Conservation (phyloP, 208 protist genomes). For the Trypanosoma melophagium region DNA sequence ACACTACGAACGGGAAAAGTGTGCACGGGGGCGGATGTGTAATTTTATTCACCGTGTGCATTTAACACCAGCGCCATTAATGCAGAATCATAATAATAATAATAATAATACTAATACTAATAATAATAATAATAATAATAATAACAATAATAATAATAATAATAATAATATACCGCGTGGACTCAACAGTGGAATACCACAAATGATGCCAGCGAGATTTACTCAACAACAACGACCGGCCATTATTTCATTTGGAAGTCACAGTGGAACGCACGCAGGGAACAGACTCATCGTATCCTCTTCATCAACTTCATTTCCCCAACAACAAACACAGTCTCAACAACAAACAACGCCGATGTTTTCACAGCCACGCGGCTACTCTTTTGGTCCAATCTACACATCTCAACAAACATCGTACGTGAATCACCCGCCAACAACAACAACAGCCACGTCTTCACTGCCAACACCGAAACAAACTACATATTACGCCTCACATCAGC, state of each 20-base stretch:
- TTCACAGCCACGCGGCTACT: constrained; percentile 6
- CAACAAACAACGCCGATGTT: constrained; percentile 2
- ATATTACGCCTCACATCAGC: constrained; percentile 16
- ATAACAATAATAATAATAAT: not conserved
- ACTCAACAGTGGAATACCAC: too few species aligned
- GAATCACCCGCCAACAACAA: not conserved
- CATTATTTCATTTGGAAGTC: not conserved
- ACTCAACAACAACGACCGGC: too few species aligned
- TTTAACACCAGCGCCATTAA: too few species aligned
- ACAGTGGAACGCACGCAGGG: not conserved
- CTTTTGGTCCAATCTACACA: constrained; percentile 25
- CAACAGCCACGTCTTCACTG: constrained; percentile 1
- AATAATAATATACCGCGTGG: too few species aligned
- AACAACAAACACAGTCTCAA: constrained; percentile 16
- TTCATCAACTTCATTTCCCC: not conserved
- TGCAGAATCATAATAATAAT: not conserved
- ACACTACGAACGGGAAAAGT: constrained; percentile 69
- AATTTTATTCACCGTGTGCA: constrained; percentile 67
- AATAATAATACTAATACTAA: not conserved
- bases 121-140: constrained; percentile 1
- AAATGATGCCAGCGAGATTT: too few species aligned
- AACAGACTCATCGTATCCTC: too few species aligned
- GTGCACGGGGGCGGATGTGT: constrained; percentile 50
- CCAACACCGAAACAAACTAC: constrained; percentile 4
- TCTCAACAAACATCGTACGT: constrained; percentile 19